Evolutionary conservation across 192 early-diverging fungal genomes (phyloP).

Genomic region (Backusella macrospora): DNA sequence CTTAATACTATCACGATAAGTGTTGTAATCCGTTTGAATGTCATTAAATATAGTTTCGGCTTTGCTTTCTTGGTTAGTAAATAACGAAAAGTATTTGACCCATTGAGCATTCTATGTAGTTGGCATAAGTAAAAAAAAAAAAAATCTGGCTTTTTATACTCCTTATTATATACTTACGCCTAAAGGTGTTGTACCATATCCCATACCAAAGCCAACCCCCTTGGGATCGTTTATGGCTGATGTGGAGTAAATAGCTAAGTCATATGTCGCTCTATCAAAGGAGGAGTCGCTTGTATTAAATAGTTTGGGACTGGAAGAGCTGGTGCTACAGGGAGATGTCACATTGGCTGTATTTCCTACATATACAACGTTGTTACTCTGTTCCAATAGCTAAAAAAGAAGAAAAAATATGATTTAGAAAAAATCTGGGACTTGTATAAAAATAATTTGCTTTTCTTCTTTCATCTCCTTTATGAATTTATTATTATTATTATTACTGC

Average conservation of each 20-base stretch:
- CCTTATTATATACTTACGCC: constrained; percentile 19
- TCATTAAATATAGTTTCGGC: constrained; percentile 35
- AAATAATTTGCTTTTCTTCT: not conserved
- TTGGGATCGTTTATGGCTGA: constrained; percentile 24
- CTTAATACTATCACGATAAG: constrained; percentile 18
- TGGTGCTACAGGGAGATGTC: constrained; percentile 45
- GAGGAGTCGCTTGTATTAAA: not conserved
- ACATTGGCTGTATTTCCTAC: constrained; percentile 36
- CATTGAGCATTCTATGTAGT: constrained; percentile 38
- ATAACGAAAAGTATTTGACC: constrained; percentile 44
- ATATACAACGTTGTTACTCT: constrained; percentile 31
- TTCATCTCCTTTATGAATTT: not conserved
- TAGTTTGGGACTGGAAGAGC: not conserved
- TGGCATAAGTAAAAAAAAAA: not conserved
- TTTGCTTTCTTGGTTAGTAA: constrained; percentile 37
- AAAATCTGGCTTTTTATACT: not conserved
- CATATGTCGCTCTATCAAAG: constrained; percentile 20
- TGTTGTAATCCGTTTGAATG: constrained; percentile 36
- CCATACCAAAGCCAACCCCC: constrained; percentile 31
- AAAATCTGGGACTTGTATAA: not conserved
- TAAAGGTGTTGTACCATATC: constrained; percentile 22
- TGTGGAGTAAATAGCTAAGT: constrained; percentile 26
- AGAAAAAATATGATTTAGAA: not conserved
- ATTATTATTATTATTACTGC: not conserved
- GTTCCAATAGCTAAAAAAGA: constrained; percentile 35